Conservation (phyloP, 164 flowering plant genomes). For the Magnolia changhungtana region DNA sequence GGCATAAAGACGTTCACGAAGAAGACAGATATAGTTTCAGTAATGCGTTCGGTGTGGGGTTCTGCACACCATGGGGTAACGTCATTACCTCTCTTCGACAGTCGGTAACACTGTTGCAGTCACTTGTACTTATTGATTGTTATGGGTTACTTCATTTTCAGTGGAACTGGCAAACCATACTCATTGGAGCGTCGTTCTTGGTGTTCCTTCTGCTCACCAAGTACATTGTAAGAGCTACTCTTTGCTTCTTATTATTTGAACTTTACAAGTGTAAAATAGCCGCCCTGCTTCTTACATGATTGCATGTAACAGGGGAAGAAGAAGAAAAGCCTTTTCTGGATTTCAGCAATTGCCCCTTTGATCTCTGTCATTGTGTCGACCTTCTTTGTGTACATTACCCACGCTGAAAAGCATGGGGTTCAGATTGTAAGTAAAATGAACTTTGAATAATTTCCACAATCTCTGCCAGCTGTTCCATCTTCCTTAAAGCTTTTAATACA, state of each 20-base stretch:
- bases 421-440: constrained; percentile 57
- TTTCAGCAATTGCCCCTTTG: constrained; percentile 87
- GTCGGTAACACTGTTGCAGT: neutral
- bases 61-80: constrained; percentile 76
- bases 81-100: neutral
- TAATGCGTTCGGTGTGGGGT: constrained; percentile 55
- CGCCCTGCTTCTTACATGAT: constrained; percentile 12
- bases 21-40: constrained; percentile 68
- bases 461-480: neutral
- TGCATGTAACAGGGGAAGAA: constrained; percentile 63
- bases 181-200: constrained; percentile 65
- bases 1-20: constrained; percentile 75
- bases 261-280: neutral
- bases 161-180: constrained; percentile 97
- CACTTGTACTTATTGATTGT: neutral
- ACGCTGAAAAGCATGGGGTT: constrained; percentile 80
- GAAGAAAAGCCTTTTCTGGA: constrained; percentile 83
- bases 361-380: constrained; percentile 78
- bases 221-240: constrained; percentile 32
- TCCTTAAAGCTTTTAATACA: neutral
- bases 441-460: neutral
- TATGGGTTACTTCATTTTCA: constrained; percentile 29
- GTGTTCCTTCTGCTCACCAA: constrained; percentile 65
- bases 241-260: neutral
- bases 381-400: constrained; percentile 75